A percentile compares a stretch with the other conserved stretches of the same genome.
Evolutionary conservation across 108 stramenopile species (phyloP).

Genomic region (Nitzschia sp.): DNA sequence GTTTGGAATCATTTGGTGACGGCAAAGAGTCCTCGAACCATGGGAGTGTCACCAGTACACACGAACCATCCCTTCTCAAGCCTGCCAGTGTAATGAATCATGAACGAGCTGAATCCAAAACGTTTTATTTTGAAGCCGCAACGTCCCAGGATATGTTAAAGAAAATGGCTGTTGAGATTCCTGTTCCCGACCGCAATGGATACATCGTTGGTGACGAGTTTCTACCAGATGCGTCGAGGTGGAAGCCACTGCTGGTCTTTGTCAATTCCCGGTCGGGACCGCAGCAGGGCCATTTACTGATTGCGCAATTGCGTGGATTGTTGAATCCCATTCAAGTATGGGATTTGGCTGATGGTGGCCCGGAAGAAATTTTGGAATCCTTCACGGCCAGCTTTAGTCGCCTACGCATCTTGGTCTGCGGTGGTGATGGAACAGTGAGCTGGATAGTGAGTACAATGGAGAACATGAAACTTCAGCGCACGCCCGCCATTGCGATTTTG

Average conservation of each 20-base stretch:
- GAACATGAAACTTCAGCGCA: slow-evolving; percentile 70
- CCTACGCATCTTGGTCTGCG: slow-evolving; percentile 83
- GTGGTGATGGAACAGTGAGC: slow-evolving; percentile 93
- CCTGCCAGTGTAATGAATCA: too few relatives aligned
- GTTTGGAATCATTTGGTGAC: background rate
- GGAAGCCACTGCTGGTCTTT: slow-evolving; percentile 88
- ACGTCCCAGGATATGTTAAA: slow-evolving; percentile 53
- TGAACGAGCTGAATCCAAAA: slow-evolving; percentile 10
- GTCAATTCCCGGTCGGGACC: slow-evolving; percentile 86
- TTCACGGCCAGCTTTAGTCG: slow-evolving; percentile 60
- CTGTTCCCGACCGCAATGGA: slow-evolving; percentile 79
- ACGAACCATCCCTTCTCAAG: background rate
- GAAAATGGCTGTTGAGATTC: slow-evolving; percentile 60
- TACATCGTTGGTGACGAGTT: slow-evolving; percentile 86
- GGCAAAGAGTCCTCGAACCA: too few relatives aligned
- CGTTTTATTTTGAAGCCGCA: slow-evolving; percentile 77
- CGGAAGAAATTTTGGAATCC: slow-evolving; percentile 76
- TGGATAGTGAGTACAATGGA: slow-evolving; percentile 90
- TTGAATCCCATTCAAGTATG: slow-evolving; percentile 91
- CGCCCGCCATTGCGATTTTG: slow-evolving; percentile 90
- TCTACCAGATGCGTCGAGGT: slow-evolving; percentile 36
- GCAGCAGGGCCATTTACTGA: slow-evolving; percentile 81
- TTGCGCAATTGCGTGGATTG: slow-evolving; percentile 76
- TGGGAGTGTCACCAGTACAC: background rate
- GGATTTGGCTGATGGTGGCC: slow-evolving; percentile 82